These are phyloP conservation scores for Exophiala xenobiotica DNA, from an alignment of 2,329 filamentous ascomycete species.

Conservation along the genomic window DNA sequence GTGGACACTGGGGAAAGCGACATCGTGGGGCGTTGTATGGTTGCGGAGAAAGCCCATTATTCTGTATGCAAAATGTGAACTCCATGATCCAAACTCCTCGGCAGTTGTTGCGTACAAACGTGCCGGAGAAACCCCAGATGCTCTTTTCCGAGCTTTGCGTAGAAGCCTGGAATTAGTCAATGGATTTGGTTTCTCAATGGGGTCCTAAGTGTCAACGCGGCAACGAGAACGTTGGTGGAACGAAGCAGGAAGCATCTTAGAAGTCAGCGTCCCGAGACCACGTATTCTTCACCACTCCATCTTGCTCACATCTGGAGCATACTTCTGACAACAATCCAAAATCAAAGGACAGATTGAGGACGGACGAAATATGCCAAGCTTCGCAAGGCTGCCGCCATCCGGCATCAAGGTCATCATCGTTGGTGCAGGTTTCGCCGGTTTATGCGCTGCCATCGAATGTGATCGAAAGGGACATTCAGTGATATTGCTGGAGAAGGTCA, in stretches of 20 bases:
- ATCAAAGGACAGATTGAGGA: neutral
- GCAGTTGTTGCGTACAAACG: constrained; percentile 15
- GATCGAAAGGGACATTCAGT: constrained; percentile 30
- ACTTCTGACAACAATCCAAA: too few species aligned
- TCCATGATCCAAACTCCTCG: constrained; percentile 6
- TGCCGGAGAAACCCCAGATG: neutral
- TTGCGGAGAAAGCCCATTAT: constrained; percentile 21
- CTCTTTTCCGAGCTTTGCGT: neutral
- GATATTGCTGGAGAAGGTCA: constrained; percentile 45
- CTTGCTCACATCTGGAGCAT: too few species aligned
- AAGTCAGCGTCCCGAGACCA: too few species aligned
- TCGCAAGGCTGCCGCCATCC: constrained; percentile 34
- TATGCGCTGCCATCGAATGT: constrained; percentile 37
- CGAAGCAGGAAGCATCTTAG: neutral
- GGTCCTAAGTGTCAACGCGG: neutral
- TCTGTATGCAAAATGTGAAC: neutral
- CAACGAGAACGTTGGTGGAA: neutral
- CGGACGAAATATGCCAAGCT: constrained; percentile 13
- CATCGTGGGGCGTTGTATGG: constrained; percentile 13
- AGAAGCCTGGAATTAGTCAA: neutral
- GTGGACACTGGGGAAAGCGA: too few species aligned
- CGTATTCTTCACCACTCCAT: too few species aligned
- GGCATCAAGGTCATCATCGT: constrained; percentile 54
- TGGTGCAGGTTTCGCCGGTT: constrained; percentile 42
- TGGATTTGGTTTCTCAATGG: neutral